These are phyloP conservation scores for Phlebopus sp. DNA, from an alignment of 1,284 basidiomycete species.

Conservation along the genomic window DNA sequence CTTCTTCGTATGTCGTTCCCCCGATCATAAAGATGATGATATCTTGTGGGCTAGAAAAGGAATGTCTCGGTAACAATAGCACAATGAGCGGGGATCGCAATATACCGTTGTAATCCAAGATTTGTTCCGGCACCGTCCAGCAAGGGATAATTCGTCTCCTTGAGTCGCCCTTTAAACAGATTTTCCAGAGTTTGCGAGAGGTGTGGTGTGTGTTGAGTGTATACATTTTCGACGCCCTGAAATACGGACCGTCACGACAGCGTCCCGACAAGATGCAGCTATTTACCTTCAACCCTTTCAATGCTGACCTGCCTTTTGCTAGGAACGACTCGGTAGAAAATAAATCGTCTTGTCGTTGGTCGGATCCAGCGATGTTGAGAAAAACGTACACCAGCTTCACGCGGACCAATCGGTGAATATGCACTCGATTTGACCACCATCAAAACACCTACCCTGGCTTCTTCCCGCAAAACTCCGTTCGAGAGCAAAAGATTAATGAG, in stretches of 20 bases:
- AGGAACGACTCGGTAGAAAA: constrained; percentile 96
- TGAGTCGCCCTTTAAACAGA: constrained; percentile 82
- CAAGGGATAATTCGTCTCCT: constrained; percentile 90
- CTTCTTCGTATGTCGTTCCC: constrained; percentile 93
- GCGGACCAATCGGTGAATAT: constrained; percentile 3
- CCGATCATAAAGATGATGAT: constrained; percentile 95
- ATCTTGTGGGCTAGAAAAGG: constrained; percentile 76
- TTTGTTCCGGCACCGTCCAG: constrained; percentile 69
- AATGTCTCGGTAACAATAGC: constrained; percentile 5
- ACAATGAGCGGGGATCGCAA: not conserved
- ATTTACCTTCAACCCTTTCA: constrained; percentile 90
- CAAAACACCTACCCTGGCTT: constrained; percentile 66
- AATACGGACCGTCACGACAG: constrained; percentile 3
- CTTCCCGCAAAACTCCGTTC: constrained; percentile 80
- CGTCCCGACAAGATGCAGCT: no score
- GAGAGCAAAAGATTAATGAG: constrained; percentile 82
- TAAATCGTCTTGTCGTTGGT: constrained; percentile 96
- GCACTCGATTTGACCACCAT: not conserved
- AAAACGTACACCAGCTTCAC: constrained; percentile 87
- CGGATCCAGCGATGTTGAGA: constrained; percentile 91
- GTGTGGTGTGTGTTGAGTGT: constrained; percentile 96
- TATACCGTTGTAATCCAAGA: constrained; percentile 64
- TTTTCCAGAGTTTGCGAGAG: constrained; percentile 90
- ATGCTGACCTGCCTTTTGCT: constrained; percentile 89
- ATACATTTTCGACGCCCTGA: constrained; percentile 98